Evolutionary conservation across 2,329 filamentous ascomycete genomes (phyloP).

Genomic region (Ophiosphaerella korrae): DNA sequence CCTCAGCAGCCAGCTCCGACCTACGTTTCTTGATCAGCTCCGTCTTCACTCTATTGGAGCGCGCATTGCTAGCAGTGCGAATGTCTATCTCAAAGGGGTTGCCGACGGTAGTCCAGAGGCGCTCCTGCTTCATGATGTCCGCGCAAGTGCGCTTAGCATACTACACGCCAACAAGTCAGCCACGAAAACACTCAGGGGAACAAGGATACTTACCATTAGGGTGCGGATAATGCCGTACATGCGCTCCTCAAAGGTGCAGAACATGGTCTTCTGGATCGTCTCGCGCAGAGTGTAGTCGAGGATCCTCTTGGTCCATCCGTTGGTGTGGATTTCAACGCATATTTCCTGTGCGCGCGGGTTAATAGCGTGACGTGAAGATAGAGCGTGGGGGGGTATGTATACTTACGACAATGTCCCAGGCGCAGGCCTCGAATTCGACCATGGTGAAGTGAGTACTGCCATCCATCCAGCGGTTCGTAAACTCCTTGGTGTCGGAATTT

Average conservation of each 20-base stretch:
- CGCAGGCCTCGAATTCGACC: background rate
- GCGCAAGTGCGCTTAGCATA: conserved; percentile 13
- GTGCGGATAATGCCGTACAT: conserved; percentile 6
- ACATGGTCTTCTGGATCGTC: conserved; percentile 6
- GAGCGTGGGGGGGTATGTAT: background rate
- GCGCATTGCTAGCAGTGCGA: conserved; percentile 12
- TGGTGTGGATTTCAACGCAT: conserved; percentile 8
- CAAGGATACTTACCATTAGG: conserved; percentile 3
- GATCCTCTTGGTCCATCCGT: conserved; percentile 13
- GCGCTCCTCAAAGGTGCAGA: conserved; percentile 15
- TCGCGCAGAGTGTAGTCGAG: conserved; percentile 10
- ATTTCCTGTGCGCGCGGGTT: background rate
- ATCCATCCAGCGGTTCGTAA: conserved; percentile 9
- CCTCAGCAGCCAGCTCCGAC: too few relatives aligned
- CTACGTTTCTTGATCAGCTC: too few relatives aligned
- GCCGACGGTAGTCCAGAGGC: conserved; percentile 6
- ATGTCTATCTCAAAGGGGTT: conserved; percentile 5
- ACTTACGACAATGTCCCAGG: conserved; percentile 4
- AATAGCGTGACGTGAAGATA: background rate
- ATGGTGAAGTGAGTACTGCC: conserved; percentile 3
- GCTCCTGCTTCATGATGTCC: conserved; percentile 16
- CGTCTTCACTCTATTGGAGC: conserved; percentile 18
- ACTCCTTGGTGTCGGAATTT: background rate
- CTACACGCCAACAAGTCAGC: background rate
- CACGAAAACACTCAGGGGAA: background rate